phyloP scores from a whole-genome alignment of 2,329 filamentous ascomycete species.

The Coleophoma eucalyptorum region DNA sequence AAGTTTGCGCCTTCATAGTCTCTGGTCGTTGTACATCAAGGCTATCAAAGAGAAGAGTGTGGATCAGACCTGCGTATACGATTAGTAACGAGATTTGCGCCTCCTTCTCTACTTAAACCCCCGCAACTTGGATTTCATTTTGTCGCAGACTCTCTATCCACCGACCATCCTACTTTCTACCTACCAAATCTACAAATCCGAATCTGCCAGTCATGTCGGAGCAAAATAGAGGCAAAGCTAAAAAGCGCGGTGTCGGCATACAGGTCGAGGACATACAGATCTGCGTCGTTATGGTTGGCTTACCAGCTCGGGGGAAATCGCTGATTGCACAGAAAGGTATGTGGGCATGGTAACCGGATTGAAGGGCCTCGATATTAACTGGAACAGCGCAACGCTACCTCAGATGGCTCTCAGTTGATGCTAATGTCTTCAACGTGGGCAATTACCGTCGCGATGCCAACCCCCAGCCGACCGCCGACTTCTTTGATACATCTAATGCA shows the following conservation, averaged over 20 bases:
- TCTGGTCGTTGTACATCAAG: not conserved
- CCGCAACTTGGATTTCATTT: not conserved
- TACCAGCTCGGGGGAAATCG: constrained; percentile 94
- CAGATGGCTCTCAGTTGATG: constrained; percentile 91
- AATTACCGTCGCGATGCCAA: constrained; percentile 88
- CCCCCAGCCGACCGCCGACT: constrained; percentile 86
- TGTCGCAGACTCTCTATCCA: not conserved
- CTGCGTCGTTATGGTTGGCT: constrained; percentile 97
- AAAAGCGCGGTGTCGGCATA: constrained; percentile 63
- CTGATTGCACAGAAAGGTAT: constrained; percentile 96
- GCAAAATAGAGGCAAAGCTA: constrained; percentile 19
- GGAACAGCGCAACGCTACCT: constrained; percentile 81
- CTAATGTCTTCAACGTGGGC: constrained; percentile 96
- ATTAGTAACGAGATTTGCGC: not conserved
- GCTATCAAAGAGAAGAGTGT: not conserved
- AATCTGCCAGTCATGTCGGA: constrained; percentile 9
- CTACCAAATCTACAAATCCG: not conserved
- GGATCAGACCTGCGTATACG: not conserved
- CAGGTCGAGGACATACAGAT: constrained; percentile 96
- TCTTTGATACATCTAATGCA: constrained; percentile 87
- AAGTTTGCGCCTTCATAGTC: not conserved
- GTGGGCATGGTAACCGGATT: not conserved
- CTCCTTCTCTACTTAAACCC: not conserved
- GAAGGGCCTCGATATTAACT: too few species aligned
- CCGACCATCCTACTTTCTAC: not conserved